These are phyloP conservation scores for Nasturtium officinale DNA, from an alignment of 345 rosid species.

Conservation along the genomic window DNA sequence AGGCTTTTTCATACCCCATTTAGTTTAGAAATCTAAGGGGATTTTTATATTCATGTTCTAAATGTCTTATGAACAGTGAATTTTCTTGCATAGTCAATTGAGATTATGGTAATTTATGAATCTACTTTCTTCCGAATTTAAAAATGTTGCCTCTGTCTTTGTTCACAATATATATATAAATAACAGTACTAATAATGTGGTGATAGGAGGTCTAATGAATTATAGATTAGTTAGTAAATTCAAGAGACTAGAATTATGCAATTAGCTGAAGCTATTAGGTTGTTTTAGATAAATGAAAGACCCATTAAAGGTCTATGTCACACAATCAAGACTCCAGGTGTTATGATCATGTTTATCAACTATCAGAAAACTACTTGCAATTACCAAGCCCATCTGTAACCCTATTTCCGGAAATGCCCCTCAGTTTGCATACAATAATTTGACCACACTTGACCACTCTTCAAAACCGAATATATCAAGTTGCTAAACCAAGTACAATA, in stretches of 20 bases:
- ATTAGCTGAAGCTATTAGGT: neutral
- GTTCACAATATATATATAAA: neutral
- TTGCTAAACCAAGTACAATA: neutral
- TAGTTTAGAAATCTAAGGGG: neutral
- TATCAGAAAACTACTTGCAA: neutral
- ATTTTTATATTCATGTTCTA: neutral
- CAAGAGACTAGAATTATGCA: neutral
- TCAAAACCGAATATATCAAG: neutral
- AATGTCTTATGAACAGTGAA: neutral
- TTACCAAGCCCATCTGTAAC: conserved; percentile 1
- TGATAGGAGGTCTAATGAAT: neutral
- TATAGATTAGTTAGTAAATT: neutral
- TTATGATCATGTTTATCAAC: neutral
- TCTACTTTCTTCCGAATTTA: neutral
- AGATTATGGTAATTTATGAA: neutral
- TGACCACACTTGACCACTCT: neutral
- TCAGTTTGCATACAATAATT: neutral
- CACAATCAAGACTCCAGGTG: neutral
- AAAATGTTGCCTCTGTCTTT: neutral
- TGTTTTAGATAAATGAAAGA: conserved; percentile 2
- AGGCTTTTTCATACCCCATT: neutral
- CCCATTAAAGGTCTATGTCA: neutral
- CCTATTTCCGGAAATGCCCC: neutral
- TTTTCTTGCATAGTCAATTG: neutral
- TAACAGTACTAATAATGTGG: neutral